A percentile compares a stretch with the other conserved stretches of the same genome.
Conservation (phyloP, 768 basidiomycete genomes). For the Mycena sanguinolenta region DNA sequence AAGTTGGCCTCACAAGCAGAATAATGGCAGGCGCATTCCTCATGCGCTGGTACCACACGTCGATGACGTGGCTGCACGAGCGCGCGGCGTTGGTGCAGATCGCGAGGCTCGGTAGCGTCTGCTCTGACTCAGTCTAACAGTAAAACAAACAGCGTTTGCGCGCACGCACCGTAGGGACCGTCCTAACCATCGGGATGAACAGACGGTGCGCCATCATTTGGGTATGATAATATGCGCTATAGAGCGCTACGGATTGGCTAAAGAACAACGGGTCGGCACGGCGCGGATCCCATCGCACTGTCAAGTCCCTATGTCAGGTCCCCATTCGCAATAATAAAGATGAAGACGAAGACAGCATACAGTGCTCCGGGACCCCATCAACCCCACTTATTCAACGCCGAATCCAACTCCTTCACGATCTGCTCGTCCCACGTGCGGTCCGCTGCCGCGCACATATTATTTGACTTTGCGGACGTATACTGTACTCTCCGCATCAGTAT, state of each 20-base stretch:
- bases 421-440: slow-evolving; percentile 71
- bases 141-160: background rate
- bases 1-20: slow-evolving; percentile 52
- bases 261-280: slow-evolving; percentile 55
- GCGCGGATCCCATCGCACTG: slow-evolving; percentile 61
- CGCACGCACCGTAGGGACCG: slow-evolving; percentile 35
- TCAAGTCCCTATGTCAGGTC: background rate
- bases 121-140: background rate
- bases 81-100: slow-evolving; percentile 90
- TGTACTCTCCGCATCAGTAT: background rate
- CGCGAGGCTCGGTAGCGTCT: slow-evolving; percentile 72
- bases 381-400: slow-evolving; percentile 84
- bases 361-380: slow-evolving; percentile 67
- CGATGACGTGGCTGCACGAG: slow-evolving; percentile 79
- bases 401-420: slow-evolving; percentile 49
- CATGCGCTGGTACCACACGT: slow-evolving; percentile 57
- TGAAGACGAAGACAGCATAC: background rate
- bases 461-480: slow-evolving; percentile 79
- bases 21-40: slow-evolving; percentile 43
- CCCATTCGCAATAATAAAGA: slow-evolving; percentile 39
- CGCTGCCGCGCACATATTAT: slow-evolving; percentile 56
- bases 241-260: slow-evolving; percentile 69
- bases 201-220: slow-evolving; percentile 85
- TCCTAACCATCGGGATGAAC: slow-evolving; percentile 79
- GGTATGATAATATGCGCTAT: slow-evolving; percentile 59